Base-by-base conservation (phyloP, 1,284 basidiomycete species). In the Ganoderma sp. region DNA sequence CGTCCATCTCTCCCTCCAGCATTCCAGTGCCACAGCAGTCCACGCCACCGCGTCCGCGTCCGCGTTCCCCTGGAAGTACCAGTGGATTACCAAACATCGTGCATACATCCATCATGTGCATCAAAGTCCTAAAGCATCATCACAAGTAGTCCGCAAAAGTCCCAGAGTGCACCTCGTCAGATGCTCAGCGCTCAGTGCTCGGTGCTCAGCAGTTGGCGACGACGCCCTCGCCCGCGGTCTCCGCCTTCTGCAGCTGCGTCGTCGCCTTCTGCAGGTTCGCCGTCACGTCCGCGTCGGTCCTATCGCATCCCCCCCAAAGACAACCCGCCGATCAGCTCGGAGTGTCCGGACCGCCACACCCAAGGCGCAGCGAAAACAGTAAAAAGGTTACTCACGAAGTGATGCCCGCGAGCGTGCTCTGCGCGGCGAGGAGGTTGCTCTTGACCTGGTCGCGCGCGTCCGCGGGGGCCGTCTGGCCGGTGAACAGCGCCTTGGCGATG, bases 391-490 rank as follows among this genome's bases (percentile, higher is more conserved):
- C 79, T 71, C 65, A 83, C 82, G 79, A 76, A 14, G 67, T 76
- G 64, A 82, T 76, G 6, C 73, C 69, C 28, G 69, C 69, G 34
- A 83, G 73, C 19, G 81, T 79, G 25, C 54, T 64, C 43, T 77
- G 74, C 0, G 81, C 81, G 3, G 72, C 69, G 43, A 72, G 72
- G 42, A 83, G 74, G 32, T 79, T 79, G 25, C 70, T 69, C 0
- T 66, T 72, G 59, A 82, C 80, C 73, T 81, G 78, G 70, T 78
- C 74, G 41, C 80, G 73, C 42, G 79, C 79, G 32, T 67, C 75
- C n/a, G 81, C 78, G 19, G 82, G 80, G 3, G 80, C 78, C 5
- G 73, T 67, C 69, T 79, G 75, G 6, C 80, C 80, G 0, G 76
- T 74, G 22, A 80, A 9, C 32, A 83, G 74, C 6, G 81, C 76